Percentiles rank a stretch among this genome's conserved stretches.
These are phyloP conservation scores for Lipomyces yamanashiensis DNA, from an alignment of 805 yeast species.

Conservation along the genomic window DNA sequence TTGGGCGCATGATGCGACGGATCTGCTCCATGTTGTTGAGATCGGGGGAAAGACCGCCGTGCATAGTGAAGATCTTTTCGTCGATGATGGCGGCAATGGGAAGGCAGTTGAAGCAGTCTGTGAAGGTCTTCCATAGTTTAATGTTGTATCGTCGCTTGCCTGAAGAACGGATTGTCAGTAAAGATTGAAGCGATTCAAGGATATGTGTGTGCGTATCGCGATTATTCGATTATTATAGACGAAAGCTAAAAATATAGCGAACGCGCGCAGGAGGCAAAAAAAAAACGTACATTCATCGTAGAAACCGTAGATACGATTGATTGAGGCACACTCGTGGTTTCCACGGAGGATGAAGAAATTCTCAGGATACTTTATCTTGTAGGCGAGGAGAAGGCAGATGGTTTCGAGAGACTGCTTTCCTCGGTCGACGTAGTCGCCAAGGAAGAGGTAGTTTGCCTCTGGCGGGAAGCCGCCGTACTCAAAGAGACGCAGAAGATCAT, in stretches of 20 bases:
- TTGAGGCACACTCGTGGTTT: slow-evolving; percentile 97
- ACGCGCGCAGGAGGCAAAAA: neutral
- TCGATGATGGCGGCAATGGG: slow-evolving; percentile 99
- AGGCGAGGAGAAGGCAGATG: slow-evolving; percentile 88
- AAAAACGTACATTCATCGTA: slow-evolving; percentile 83
- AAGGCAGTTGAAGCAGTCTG: slow-evolving; percentile 97
- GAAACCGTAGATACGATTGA: slow-evolving; percentile 96
- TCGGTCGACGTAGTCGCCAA: slow-evolving; percentile 98
- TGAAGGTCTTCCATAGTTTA: slow-evolving; percentile 97
- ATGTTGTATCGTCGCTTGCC: slow-evolving; percentile 92
- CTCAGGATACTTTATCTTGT: slow-evolving; percentile 97
- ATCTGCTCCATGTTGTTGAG: slow-evolving; percentile 98
- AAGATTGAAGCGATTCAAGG: neutral
- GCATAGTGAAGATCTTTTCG: slow-evolving; percentile 98
- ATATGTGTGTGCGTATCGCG: too few relatives aligned
- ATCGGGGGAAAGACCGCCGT: slow-evolving; percentile 97
- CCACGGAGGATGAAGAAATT: slow-evolving; percentile 96
- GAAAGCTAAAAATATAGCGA: neutral
- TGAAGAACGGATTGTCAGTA: neutral
- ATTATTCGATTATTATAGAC: too few relatives aligned
- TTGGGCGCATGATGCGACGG: slow-evolving; percentile 98
- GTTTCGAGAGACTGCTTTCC: slow-evolving; percentile 98
- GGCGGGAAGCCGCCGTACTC: slow-evolving; percentile 99
- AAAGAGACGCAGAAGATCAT: slow-evolving; percentile 89
- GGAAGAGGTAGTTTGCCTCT: slow-evolving; percentile 91